phyloP scores from a whole-genome alignment of 139 green algal species.

The Medakamo hakoo region DNA sequence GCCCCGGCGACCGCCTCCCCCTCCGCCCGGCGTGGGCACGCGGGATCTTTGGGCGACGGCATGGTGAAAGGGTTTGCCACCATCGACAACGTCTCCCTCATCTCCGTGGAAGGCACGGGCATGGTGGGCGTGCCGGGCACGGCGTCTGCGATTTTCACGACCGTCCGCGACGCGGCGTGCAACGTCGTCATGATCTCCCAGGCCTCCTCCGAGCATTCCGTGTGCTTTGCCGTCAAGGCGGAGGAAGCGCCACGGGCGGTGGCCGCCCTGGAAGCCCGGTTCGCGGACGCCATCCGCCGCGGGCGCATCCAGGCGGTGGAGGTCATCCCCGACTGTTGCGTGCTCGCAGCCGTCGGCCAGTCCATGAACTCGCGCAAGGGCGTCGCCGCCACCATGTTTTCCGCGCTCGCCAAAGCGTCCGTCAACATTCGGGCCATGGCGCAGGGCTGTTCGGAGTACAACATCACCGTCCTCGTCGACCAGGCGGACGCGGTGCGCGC shows the following conservation, averaged over 20 bases:
- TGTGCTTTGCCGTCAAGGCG: constrained; percentile 88
- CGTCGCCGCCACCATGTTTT: constrained; percentile 81
- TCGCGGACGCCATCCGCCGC: constrained; percentile 44
- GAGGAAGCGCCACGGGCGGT: constrained; percentile 27
- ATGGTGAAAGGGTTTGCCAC: constrained; percentile 93
- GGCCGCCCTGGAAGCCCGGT: constrained; percentile 30
- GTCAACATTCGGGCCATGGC: constrained; percentile 66
- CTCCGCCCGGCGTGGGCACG: constrained; percentile 1
- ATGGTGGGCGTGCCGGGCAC: constrained; percentile 95
- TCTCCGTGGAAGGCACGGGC: constrained; percentile 92
- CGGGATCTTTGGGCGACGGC: constrained; percentile 26
- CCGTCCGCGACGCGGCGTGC: constrained; percentile 65
- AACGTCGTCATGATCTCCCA: constrained; percentile 98
- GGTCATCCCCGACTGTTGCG: constrained; percentile 60
- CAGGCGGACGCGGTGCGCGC: constrained; percentile 40
- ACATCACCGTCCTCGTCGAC: constrained; percentile 93
- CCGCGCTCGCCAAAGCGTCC: constrained; percentile 80
- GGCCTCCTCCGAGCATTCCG: constrained; percentile 82
- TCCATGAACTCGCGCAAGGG: constrained; percentile 74
- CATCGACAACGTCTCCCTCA: constrained; percentile 83
- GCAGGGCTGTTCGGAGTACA: constrained; percentile 93
- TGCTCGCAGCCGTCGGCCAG: constrained; percentile 87
- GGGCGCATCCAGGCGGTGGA: constrained; percentile 60
- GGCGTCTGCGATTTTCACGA: constrained; percentile 69
- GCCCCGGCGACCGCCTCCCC: background rate